Base-by-base conservation (phyloP, 1,284 basidiomycete genomes). In the Trametes pubescens region DNA sequence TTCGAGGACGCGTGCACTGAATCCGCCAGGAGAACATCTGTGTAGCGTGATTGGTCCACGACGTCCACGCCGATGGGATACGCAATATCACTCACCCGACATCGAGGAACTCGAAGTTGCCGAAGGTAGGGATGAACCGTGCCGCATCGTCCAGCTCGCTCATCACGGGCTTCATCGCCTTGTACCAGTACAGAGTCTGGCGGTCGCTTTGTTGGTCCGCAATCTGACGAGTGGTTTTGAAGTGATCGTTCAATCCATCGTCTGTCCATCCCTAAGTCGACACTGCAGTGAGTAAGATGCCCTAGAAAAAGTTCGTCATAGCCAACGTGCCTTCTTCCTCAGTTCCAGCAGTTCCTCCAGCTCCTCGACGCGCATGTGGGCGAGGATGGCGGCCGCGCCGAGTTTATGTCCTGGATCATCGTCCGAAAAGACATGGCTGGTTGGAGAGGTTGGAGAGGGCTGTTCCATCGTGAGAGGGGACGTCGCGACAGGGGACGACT, bases 21-120 rank as follows among this genome's bases (percentile, higher is more conserved):
- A 76, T 4, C 74, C 74, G 14, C 75, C 75, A 1, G 74, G 75
- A 62, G 69, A 71, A 46, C 74, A 75, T 4, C 74, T 75, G 29
- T 18, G 5, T 16, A 13, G 11, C 32, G 43, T 4, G 14, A 11
- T 29, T 18, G 64, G 48, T 22, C 13, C 22, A 18, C 22, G 2
- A 51, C 10, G 49, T 6, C 8, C 24, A 18, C 9, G 29, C 7
- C 32, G 29, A 21, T 16, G 16, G 18, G 13, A 2, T 35, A 32
- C 14, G 51, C 22, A 44, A 34, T 8, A 11, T 44, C 22, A n/a
- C 61, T n/a, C 44, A 72, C 74, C 74, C 71, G n/a, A 74, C 57
- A 49, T 75, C 74, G 14, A 74, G 68, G 35, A 75, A 75, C 21
- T 61, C 61, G 29, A 74, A 54, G 4, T 61, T 21, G 22, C 64